phyloP scores from a whole-genome alignment of 2,329 filamentous ascomycete species.

The Leptodontidium sp. region DNA sequence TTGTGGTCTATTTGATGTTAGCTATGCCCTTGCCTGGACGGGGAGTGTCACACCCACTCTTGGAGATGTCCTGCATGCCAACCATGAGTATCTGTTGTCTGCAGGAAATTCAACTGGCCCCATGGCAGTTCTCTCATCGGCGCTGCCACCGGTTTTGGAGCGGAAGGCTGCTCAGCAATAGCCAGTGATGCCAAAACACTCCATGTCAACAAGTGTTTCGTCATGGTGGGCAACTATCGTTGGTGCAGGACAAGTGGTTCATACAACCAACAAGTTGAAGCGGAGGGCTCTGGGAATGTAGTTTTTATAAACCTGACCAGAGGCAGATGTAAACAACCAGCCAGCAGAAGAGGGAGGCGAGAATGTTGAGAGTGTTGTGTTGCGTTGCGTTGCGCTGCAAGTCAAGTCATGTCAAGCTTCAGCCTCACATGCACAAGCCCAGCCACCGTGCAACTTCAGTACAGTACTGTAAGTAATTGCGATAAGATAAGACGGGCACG shows the following conservation, averaged over 20 bases:
- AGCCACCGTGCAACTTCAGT: no score
- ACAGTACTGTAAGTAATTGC: background rate
- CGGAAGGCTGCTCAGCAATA: conserved; percentile 75
- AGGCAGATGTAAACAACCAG: background rate
- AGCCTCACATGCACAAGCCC: background rate
- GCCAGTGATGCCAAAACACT: conserved; percentile 36
- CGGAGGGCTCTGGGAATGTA: background rate
- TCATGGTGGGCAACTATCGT: conserved; percentile 23
- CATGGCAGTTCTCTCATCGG: conserved; percentile 86
- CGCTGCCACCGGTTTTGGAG: conserved; percentile 78
- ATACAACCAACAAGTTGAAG: background rate
- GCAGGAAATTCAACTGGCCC: conserved; percentile 97
- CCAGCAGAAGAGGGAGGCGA: background rate
- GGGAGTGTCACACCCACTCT: conserved; percentile 64
- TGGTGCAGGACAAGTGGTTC: background rate
- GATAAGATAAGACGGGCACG: conserved; percentile 11
- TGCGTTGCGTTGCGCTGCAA: no score
- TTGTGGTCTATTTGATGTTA: conserved; percentile 66
- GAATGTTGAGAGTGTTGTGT: background rate
- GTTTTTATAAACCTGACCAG: no score
- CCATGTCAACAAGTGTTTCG: conserved; percentile 35
- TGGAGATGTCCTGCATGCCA: conserved; percentile 94
- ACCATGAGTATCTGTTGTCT: conserved; percentile 95
- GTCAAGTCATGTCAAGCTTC: background rate
- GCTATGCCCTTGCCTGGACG: background rate